A percentile compares a stretch with the other conserved stretches of the same genome.
Conservation (phyloP, 352 stramenopile genomes). For the Phytophthora syringae region DNA sequence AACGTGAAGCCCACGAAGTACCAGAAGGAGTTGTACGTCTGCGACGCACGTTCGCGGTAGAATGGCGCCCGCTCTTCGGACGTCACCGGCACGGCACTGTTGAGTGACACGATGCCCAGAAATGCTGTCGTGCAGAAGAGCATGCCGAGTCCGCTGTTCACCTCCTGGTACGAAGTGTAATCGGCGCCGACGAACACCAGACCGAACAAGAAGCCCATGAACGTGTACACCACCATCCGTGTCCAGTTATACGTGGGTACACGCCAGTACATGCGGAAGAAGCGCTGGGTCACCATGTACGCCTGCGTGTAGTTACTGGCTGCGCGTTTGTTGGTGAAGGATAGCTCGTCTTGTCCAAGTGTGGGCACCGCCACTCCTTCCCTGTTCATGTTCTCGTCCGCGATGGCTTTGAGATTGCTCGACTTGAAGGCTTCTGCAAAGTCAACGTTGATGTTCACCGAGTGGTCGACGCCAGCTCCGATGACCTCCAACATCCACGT, state of each 20-base stretch:
- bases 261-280: slow-evolving; percentile 79
- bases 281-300: slow-evolving; percentile 55
- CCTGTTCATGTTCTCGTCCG: slow-evolving; percentile 33
- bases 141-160: slow-evolving; percentile 63
- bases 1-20: slow-evolving; percentile 75
- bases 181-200: slow-evolving; percentile 46
- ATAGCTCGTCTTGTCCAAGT: slow-evolving; percentile 22
- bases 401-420: slow-evolving; percentile 24
- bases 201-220: slow-evolving; percentile 66
- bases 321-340: slow-evolving; percentile 41
- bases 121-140: slow-evolving; percentile 87
- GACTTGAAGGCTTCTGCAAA: slow-evolving; percentile 35
- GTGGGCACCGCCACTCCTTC: slow-evolving; percentile 26
- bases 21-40: slow-evolving; percentile 78
- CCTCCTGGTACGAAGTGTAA: slow-evolving; percentile 44
- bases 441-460: slow-evolving; percentile 33
- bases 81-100: slow-evolving; percentile 73
- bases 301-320: slow-evolving; percentile 31
- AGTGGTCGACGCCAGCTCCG: slow-evolving; percentile 45
- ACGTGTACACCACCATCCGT: slow-evolving; percentile 54
- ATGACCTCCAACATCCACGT: slow-evolving; percentile 88
- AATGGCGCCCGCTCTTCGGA: slow-evolving; percentile 85
- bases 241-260: slow-evolving; percentile 80
- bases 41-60: slow-evolving; percentile 83
- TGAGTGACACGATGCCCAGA: slow-evolving; percentile 73